Evolutionary conservation across 495 filamentous ascomycete species (phyloP).

Genomic region (Hyaloscypha bicolor): DNA sequence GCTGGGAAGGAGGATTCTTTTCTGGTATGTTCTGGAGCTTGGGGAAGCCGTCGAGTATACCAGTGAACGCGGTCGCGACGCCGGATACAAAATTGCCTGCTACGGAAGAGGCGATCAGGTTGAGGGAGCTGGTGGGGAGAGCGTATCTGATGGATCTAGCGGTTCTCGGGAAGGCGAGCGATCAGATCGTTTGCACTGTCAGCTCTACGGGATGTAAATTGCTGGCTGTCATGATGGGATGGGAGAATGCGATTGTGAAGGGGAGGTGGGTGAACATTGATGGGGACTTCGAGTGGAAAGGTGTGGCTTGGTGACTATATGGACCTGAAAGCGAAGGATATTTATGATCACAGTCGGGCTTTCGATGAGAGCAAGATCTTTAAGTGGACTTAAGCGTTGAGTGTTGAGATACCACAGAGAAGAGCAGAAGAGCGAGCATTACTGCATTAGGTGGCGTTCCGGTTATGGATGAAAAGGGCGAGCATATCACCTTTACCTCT

Average conservation of each 20-base stretch:
- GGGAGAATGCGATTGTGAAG: constrained; percentile 62
- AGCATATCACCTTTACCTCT: not conserved
- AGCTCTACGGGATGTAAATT: constrained; percentile 66
- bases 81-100: constrained; percentile 33
- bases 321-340: not conserved
- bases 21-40: constrained; percentile 68
- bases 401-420: not conserved
- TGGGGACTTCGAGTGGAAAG: constrained; percentile 48
- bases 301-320: constrained; percentile 28
- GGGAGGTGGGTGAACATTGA: constrained; percentile 74
- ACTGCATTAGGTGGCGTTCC: not conserved
- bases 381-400: not conserved
- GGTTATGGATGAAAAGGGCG: not conserved
- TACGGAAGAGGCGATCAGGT: constrained; percentile 52
- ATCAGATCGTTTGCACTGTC: constrained; percentile 67
- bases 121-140: constrained; percentile 66
- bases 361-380: not conserved
- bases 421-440: not conserved
- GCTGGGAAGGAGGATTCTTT: constrained; percentile 79
- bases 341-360: not conserved
- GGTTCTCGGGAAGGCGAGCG: constrained; percentile 61
- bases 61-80: constrained; percentile 19
- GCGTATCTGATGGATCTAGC: constrained; percentile 74
- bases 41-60: constrained; percentile 39
- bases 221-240: constrained; percentile 78